Conservation (phyloP, 495 filamentous ascomycete species). For the Saxophila tyrrhenica region DNA sequence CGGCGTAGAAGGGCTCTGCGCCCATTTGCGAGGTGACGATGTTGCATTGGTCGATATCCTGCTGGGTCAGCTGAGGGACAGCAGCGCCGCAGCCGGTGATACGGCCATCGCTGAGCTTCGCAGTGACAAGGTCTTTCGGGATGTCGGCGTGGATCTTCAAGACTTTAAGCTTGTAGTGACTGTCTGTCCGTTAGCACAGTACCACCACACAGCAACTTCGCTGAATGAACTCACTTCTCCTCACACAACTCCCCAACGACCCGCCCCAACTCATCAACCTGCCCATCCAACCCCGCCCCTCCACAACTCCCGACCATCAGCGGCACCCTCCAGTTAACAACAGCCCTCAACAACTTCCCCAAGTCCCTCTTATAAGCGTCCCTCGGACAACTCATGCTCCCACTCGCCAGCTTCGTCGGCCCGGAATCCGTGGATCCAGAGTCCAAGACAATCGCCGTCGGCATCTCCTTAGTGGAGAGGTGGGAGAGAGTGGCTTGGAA, state of each 20-base stretch:
- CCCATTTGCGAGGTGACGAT: not conserved
- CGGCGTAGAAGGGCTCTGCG: not conserved
- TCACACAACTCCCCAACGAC: not conserved
- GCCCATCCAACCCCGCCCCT: not conserved
- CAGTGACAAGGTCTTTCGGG: not conserved
- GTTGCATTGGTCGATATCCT: not conserved
- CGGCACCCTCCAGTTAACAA: not conserved
- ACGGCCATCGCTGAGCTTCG: not conserved
- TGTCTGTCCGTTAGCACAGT: no score
- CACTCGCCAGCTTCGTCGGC: not conserved
- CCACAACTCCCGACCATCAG: not conserved
- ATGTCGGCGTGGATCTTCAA: not conserved
- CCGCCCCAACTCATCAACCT: not conserved
- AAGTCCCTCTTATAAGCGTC: not conserved
- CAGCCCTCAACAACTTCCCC: not conserved
- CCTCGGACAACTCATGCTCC: not conserved
- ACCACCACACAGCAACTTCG: no score
- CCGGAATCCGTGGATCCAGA: not conserved
- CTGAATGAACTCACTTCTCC: not conserved
- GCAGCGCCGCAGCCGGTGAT: not conserved
- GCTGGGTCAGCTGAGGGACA: not conserved
- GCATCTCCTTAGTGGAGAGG: not conserved
- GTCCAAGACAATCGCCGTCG: not conserved
- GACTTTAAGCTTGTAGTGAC: not conserved
- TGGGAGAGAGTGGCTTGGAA: not conserved